phyloP scores from a whole-genome alignment of 306 rosid species.

The Vigna reflexopilosa region DNA sequence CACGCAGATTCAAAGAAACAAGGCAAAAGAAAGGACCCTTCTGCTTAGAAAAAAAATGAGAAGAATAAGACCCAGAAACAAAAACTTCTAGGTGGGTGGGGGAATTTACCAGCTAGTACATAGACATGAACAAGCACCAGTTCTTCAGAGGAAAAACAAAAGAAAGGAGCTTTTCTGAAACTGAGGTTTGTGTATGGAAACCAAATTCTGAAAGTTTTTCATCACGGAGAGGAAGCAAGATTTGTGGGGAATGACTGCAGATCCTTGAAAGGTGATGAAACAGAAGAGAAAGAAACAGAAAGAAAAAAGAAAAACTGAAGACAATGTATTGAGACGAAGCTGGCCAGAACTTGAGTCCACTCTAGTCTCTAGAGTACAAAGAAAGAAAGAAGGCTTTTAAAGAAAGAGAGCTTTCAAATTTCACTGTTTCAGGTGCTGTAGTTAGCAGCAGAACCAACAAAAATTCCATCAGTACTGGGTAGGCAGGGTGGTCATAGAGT shows the following conservation, averaged over 20 bases:
- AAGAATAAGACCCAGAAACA: constrained; percentile 27
- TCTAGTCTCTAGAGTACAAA: not conserved
- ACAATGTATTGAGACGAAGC: constrained; percentile 22
- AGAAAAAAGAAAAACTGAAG: not conserved
- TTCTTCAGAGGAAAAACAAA: constrained; percentile 36
- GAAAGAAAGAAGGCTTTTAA: constrained; percentile 31
- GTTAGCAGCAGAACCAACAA: constrained; percentile 41
- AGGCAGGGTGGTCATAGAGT: constrained; percentile 12
- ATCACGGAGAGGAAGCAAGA: not conserved
- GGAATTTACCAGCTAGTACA: constrained; percentile 27
- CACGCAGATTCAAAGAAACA: not conserved
- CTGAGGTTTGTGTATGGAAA: not conserved
- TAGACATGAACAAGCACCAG: constrained; percentile 28
- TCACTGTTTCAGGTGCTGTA: constrained; percentile 43
- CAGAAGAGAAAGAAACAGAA: constrained; percentile 15
- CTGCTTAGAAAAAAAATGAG: not conserved
- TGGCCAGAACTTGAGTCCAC: not conserved
- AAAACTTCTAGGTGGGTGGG: not conserved
- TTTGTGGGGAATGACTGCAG: constrained; percentile 13
- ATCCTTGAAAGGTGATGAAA: constrained; percentile 17
- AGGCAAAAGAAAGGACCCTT: constrained; percentile 7
- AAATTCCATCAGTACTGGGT: constrained; percentile 36
- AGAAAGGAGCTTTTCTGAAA: constrained; percentile 26
- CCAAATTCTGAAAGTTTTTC: constrained; percentile 36
- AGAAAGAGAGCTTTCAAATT: constrained; percentile 34